Conservation (phyloP, 2,329 filamentous ascomycete genomes). For the Diaporthe sp. region DNA sequence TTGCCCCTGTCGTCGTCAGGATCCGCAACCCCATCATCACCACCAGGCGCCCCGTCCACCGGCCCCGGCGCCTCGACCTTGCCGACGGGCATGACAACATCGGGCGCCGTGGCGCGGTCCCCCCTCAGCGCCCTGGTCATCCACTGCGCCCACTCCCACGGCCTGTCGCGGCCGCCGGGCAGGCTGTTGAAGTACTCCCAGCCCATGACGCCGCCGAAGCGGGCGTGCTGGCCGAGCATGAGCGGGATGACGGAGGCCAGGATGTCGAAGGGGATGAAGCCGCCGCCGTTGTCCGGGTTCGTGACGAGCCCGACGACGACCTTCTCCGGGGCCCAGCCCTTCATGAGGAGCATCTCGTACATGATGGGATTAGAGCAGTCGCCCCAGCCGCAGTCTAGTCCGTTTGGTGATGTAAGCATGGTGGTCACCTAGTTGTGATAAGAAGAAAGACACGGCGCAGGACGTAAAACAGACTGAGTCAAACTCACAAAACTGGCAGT, state of each 20-base stretch:
- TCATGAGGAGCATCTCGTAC: constrained; percentile 61
- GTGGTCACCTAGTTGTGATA: neutral
- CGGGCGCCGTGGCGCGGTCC: constrained; percentile 45
- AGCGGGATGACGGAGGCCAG: constrained; percentile 70
- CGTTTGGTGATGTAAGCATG: neutral
- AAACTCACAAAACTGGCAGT: constrained; percentile 75
- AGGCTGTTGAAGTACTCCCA: constrained; percentile 88
- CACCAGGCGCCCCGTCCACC: constrained; percentile 5
- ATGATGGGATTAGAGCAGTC: constrained; percentile 67
- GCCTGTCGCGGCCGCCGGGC: constrained; percentile 69
- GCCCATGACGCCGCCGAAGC: constrained; percentile 85
- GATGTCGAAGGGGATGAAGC: constrained; percentile 71
- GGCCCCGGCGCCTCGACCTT: constrained; percentile 27
- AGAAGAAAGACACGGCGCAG: neutral
- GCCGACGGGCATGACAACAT: constrained; percentile 38
- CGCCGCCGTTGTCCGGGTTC: constrained; percentile 78
- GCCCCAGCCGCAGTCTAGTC: constrained; percentile 82
- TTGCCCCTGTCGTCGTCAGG: constrained; percentile 43
- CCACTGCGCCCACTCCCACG: constrained; percentile 81
- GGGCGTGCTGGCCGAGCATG: constrained; percentile 70
- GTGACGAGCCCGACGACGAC: constrained; percentile 83
- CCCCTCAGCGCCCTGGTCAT: constrained; percentile 64
- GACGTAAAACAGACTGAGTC: too few relatives aligned
- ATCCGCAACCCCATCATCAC: constrained; percentile 35
- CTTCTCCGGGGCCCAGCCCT: constrained; percentile 77